A percentile compares a stretch with the other conserved stretches of the same genome.
Evolutionary conservation across 495 filamentous ascomycete species (phyloP).

Genomic region (Poronia punctata): DNA sequence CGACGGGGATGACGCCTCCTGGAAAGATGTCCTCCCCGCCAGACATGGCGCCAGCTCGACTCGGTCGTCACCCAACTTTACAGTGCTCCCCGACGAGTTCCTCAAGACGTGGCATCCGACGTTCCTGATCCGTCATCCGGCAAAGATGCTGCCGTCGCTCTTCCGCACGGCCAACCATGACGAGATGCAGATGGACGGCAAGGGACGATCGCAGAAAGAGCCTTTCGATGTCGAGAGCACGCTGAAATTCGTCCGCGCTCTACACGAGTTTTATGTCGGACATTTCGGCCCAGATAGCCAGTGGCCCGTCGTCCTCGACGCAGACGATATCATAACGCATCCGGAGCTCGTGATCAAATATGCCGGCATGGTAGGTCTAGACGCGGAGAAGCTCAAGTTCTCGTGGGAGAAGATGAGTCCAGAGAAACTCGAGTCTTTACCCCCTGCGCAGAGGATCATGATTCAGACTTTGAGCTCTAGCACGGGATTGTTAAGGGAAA

Average conservation of each 20-base stretch:
- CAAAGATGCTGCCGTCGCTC: slow-evolving; percentile 31
- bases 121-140: slow-evolving; percentile 40
- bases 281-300: slow-evolving; percentile 14
- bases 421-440: slow-evolving; percentile 5
- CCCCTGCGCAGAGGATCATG: slow-evolving; percentile 17
- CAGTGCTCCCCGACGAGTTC: slow-evolving; percentile 32
- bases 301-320: slow-evolving; percentile 36
- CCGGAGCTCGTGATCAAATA: slow-evolving; percentile 27
- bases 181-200: slow-evolving; percentile 5
- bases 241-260: slow-evolving; percentile 26
- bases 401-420: slow-evolving; percentile 28
- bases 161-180: slow-evolving; percentile 24
- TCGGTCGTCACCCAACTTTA: slow-evolving; percentile 29
- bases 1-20: not conserved
- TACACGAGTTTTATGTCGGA: slow-evolving; percentile 32
- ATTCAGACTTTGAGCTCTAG: slow-evolving; percentile 27
- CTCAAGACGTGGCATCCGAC: slow-evolving; percentile 28
- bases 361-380: slow-evolving; percentile 30
- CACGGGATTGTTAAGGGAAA: slow-evolving; percentile 31
- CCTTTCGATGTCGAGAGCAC: slow-evolving; percentile 15
- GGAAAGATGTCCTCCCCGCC: too few species aligned
- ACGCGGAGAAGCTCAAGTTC: slow-evolving; percentile 27
- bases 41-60: too few species aligned
- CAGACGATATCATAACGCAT: slow-evolving; percentile 37
- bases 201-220: slow-evolving; percentile 8